Evolutionary conservation across 164 flowering plant genomes (phyloP).

Genomic region (Tetracentron sinense): DNA sequence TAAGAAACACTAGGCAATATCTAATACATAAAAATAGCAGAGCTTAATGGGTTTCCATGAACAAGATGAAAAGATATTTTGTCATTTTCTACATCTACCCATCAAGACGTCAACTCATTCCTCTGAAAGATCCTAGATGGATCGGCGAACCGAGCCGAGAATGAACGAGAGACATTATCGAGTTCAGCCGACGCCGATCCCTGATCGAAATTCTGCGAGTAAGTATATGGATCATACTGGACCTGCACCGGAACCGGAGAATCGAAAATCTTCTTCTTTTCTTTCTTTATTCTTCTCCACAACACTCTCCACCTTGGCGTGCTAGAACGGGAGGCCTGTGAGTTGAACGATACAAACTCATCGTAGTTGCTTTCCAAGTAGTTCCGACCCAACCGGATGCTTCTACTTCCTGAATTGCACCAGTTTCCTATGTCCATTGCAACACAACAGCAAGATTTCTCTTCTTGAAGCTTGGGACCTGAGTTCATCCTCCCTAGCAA

Average conservation of each 20-base stretch:
- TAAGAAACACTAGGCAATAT: not conserved
- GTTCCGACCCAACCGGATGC: conserved; percentile 14
- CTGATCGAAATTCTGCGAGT: conserved; percentile 65
- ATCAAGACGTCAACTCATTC: conserved; percentile 13
- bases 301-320: conserved; percentile 38
- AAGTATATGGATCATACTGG: conserved; percentile 47
- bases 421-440: conserved; percentile 31
- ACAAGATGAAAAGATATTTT: not conserved
- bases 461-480: conserved; percentile 11
- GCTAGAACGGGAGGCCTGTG: not conserved
- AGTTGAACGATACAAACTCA: conserved; percentile 6
- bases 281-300: conserved; percentile 45
- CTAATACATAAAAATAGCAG: too few species aligned
- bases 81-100: not conserved
- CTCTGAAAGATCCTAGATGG: conserved; percentile 34
- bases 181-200: conserved; percentile 46
- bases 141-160: conserved; percentile 59
- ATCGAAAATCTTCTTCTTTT: conserved; percentile 31
- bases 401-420: conserved; percentile 27
- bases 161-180: conserved; percentile 54
- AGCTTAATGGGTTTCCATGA: not conserved
- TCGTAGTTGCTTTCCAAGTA: conserved; percentile 1
- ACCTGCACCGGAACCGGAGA: conserved; percentile 17
- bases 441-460: conserved; percentile 10
- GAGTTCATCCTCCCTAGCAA: conserved; percentile 10